Evolutionary conservation across 176 grass and related monocot species (phyloP), one percentile per base, ranked within the genome.

Genomic region (Pontederia paniculata): DNA sequence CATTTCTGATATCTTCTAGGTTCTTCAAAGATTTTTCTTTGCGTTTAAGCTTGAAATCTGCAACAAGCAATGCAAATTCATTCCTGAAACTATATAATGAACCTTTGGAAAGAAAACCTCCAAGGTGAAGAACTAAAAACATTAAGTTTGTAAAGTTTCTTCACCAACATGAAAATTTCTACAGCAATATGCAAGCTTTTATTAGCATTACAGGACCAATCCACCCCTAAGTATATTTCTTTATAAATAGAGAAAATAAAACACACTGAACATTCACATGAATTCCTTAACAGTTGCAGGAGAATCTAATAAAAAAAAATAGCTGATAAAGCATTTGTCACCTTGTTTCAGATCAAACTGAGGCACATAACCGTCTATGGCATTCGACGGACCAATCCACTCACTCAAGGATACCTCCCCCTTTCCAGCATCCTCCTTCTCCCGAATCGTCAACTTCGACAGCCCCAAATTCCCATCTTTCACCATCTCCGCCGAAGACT

Each of bases 361-460:
- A n/a, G 94, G 94, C 21, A 91, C 80, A 21, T 88, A 98, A 9
- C 87, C 87, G 65, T 98, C 94, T 0, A 98, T 82, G 6, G 94
- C 87, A 59, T 77, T 69, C 0, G 83, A 69, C 0, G 94, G 86
- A 10, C 83, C 86, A 28, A 93, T 72, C 80, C 83, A 98, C 11
- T 91, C 87, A 43, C 82, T 73, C 55, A 91, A 50, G 8, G 77
- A 42, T 0, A 98, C 69, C 53, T 84, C 80, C 3, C 72, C 83
- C 10, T 45, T 54, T 12, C 74, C 71, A 0, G 77, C 48, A 14
- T 60, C 47, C 42, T 71, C 80, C 58, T 84, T 84, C 77, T 84
- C 84, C 48, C 2, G 66, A 46, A 94, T 94, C 77, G 70, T 76
- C 66, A 94, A 50, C 20, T 78, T 81, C 15, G 2, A 52, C 2